Evolutionary conservation across 106 monocot species (phyloP).

Genomic region (Allium sativum): DNA sequence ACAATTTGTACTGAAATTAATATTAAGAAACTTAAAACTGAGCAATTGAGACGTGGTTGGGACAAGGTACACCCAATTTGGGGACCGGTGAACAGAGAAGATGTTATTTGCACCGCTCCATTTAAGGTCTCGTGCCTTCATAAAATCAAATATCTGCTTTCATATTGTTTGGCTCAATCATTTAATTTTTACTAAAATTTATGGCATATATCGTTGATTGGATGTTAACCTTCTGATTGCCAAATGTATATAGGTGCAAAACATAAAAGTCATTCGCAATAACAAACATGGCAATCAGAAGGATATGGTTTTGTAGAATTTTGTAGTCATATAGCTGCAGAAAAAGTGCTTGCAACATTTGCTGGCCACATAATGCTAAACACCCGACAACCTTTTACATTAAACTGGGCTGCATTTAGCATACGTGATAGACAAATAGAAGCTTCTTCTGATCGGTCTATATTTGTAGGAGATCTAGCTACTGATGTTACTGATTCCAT

Average conservation of each 20-base stretch:
- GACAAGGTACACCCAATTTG: no score
- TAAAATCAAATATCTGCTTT: no score
- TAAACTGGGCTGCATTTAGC: constrained; percentile 83
- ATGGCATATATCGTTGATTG: neutral
- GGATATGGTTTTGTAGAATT: constrained; percentile 88
- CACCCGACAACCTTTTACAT: constrained; percentile 49
- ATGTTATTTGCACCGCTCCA: no score
- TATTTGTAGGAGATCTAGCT: constrained; percentile 76
- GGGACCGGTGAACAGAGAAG: no score
- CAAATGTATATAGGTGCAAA: constrained; percentile 26
- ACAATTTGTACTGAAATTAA: no score
- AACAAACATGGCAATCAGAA: constrained; percentile 61
- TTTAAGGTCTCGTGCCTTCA: no score
- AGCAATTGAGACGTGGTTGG: no score
- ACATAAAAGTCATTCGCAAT: constrained; percentile 70
- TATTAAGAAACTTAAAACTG: no score
- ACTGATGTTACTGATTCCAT: constrained; percentile 67
- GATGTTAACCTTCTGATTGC: neutral
- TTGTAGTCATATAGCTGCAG: constrained; percentile 48
- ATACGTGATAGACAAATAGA: constrained; percentile 67
- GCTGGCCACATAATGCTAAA: constrained; percentile 56
- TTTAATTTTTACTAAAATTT: no score
- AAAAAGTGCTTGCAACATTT: constrained; percentile 47
- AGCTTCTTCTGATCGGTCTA: constrained; percentile 56
- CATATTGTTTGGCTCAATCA: no score